Conservation (phyloP, 2,329 filamentous ascomycete species). For the Xylariaceae sp. region DNA sequence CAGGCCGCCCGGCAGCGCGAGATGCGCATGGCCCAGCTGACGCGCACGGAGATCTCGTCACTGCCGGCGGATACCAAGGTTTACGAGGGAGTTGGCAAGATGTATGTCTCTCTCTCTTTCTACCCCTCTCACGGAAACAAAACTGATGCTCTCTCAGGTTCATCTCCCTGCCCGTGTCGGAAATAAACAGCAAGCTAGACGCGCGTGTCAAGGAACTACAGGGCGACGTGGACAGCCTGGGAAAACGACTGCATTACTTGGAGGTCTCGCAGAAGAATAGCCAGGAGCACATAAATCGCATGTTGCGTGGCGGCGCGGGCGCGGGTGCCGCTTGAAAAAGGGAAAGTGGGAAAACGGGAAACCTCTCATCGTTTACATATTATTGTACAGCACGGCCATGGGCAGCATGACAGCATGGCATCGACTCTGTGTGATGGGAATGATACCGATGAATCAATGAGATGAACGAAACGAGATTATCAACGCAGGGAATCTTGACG, state of each 20-base stretch:
- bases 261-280: conserved; percentile 96
- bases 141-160: conserved; percentile 58
- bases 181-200: conserved; percentile 70
- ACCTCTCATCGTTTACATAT: too few relatives aligned
- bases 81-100: conserved; percentile 95
- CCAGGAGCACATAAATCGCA: conserved; percentile 82
- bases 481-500: too few relatives aligned
- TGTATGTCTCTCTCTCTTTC: conserved; percentile 54
- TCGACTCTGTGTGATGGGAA: too few relatives aligned
- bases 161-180: conserved; percentile 65
- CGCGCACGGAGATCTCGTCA: conserved; percentile 72
- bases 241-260: conserved; percentile 86
- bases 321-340: conserved; percentile 19
- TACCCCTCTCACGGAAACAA: not conserved
- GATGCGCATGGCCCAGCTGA: conserved; percentile 81
- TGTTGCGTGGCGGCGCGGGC: conserved; percentile 52
- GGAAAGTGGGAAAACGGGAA: not conserved
- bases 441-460: too few relatives aligned
- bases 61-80: conserved; percentile 71
- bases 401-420: too few relatives aligned
- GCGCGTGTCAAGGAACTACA: conserved; percentile 70
- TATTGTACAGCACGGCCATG: too few relatives aligned
- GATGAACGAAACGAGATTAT: too few relatives aligned
- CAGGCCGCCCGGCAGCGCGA: conserved; percentile 82
- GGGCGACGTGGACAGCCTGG: conserved; percentile 70